Evolutionary conservation across 78 protist species (phyloP), one percentile per base, ranked within the genome.

Genomic region (Protostelium mycophagum): DNA sequence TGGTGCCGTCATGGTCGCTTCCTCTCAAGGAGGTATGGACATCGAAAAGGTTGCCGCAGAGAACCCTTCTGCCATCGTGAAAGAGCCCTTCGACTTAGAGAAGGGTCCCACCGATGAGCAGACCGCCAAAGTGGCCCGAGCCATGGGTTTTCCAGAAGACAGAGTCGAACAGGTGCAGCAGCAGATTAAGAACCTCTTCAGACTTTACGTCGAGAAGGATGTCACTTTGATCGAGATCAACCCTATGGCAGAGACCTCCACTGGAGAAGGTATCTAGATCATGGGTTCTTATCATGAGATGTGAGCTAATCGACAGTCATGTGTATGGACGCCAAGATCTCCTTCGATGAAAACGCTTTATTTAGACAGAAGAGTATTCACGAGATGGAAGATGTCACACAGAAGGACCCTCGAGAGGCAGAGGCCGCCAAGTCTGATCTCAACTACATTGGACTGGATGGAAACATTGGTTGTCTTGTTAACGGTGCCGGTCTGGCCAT

Each of bases 401-500:
- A 98, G 94, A 99, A 96, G 51, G 99, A 98, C 92, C 96, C 96
- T 38, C 91, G 98, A 34, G 95, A 96, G 88, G 98, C 98, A 25
- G 98, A 86, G 36, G 99, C 99, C 28, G 85, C 91, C 63, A 87
- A 95, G 93, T 87, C 29, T 63, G 98, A 96, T 88, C 96, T 98
- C 89, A 99, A 98, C 98, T 99, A 95, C 91, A 94, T 99, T 86
- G 99, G 98, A 51, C 89, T 98, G 84, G 99, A 97, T 89, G 99
- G 99, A 83, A 96, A 94, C 97, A 97, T 99, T 85, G 99, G 99
- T 28, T 99, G 99, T 95, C 88, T 99, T 87, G 99, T 98, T 90
- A 98, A 99, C 94, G 99, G 99, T 37, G 99, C 99, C 34, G 99
- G 99, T 31, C 96, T 99, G 29, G 99, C 99, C 35, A 99, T 99